Percentiles rank a stretch among this genome's conserved stretches.
phyloP scores from a whole-genome alignment of 2,329 filamentous ascomycete genomes.

The Intubia oerlemansii region DNA sequence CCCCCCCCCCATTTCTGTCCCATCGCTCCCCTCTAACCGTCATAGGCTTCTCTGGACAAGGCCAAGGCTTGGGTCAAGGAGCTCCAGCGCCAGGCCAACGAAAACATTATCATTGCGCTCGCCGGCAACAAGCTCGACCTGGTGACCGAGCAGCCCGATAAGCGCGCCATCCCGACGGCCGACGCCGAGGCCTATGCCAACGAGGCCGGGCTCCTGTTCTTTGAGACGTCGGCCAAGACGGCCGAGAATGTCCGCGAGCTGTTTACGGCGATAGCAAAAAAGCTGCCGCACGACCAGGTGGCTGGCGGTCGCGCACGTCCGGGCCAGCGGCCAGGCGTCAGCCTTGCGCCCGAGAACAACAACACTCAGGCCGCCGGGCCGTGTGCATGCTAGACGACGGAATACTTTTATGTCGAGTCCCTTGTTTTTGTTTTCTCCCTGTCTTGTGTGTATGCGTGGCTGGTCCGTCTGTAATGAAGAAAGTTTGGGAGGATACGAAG shows the following conservation, averaged over 20 bases:
- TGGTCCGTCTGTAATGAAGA: too few species aligned
- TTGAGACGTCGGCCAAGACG: constrained; percentile 96
- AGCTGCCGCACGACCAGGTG: constrained; percentile 91
- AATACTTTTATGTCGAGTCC: too few species aligned
- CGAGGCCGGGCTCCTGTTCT: constrained; percentile 88
- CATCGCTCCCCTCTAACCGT: not conserved
- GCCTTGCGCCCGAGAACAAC: constrained; percentile 30
- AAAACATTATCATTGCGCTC: constrained; percentile 97
- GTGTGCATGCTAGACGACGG: constrained; percentile 29
- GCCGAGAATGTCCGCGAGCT: constrained; percentile 88
- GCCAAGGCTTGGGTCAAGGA: constrained; percentile 99
- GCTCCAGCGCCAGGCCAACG: constrained; percentile 93
- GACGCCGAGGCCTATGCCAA: constrained; percentile 91
- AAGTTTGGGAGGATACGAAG: too few species aligned
- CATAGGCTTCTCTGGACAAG: constrained; percentile 89
- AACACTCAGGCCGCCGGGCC: constrained; percentile 34
- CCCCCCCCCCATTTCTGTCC: not conserved
- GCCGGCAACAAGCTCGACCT: constrained; percentile 96
- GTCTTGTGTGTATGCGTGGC: too few species aligned
- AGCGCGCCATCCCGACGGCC: constrained; percentile 71
- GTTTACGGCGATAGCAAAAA: constrained; percentile 95
- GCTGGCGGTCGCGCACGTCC: constrained; percentile 58
- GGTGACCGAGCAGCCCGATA: constrained; percentile 83
- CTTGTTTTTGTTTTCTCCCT: too few species aligned
- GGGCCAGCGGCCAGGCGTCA: constrained; percentile 37